Base-by-base conservation (phyloP, 2,329 filamentous ascomycete species). In the Parascedosporium putredinis region DNA sequence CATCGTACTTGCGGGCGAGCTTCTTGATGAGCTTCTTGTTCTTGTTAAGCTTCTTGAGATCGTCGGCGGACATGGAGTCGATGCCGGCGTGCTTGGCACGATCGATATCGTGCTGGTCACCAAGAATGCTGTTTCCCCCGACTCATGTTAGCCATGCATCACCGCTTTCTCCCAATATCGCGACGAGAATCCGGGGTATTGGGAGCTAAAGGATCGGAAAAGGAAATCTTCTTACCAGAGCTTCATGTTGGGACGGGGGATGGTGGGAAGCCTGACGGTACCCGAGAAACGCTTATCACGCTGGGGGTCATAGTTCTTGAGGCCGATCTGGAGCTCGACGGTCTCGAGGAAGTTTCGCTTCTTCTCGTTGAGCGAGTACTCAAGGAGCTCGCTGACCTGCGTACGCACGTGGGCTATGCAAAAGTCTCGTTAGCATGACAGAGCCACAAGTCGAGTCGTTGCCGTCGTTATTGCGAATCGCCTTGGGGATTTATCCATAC, bases 1-100 rank as follows among this genome's bases (percentile, higher is more conserved):
- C 93, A 75, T 98, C 93, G 84, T 98, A 97, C 82, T 98, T 98
- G 84, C 90, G 89, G 58, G 93, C 93, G 61, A 98, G 87, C 86
- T 98, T 98, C 89, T 98, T 98, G 85, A 98, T 96, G 67, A 97
- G 85, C 86, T 98, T 98, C 88, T 98, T 97, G 88, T 98, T 98
- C 88, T 98, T 98, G 86, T 98, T 98, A 63, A 98, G 88, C 86
- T 98, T 98, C 88, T 98, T 98, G 77, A 98, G 78, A 75, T 98
- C 93, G 67, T 98, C 93, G 60, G 88, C 75, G 67, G 88, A 95
- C 93, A 97, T 97, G 77, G 91, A 89, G 70, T 98, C 93, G 63
- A 97, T 83, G 72, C 89, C 91, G 67, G 89, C 87, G 81, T 98
- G 93, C 85, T 98, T 98, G 69, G 93, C 91, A 82, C 93, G 90